Percentiles rank a stretch among this genome's conserved stretches.
phyloP scores from a whole-genome alignment of 208 protist genomes.

The Trypanosoma avium region DNA sequence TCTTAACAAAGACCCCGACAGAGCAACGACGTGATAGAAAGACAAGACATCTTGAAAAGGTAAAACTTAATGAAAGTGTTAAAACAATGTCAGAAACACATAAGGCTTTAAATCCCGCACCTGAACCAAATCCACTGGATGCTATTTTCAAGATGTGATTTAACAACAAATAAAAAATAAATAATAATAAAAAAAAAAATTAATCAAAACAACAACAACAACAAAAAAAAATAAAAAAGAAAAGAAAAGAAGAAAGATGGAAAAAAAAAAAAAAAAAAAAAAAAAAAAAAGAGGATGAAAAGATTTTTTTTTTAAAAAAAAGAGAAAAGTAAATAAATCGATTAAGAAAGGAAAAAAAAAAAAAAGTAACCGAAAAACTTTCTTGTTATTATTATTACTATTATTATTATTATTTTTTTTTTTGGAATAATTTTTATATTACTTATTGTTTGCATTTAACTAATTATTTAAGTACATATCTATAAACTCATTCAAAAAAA shows the following conservation, averaged over 20 bases:
- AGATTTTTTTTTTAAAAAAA: too few relatives aligned
- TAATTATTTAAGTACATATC: too few relatives aligned
- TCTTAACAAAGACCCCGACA: constrained; percentile 56
- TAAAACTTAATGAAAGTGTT: constrained; percentile 62
- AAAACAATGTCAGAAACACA: constrained; percentile 63
- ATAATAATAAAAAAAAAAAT: background rate
- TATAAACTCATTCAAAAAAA: too few relatives aligned
- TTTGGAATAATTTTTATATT: too few relatives aligned
- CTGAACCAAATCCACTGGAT: constrained; percentile 65
- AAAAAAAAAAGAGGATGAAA: constrained; percentile 16
- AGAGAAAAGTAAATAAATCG: too few relatives aligned
- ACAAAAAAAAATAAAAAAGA: background rate
- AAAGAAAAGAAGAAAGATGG: background rate
- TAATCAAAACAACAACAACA: background rate
- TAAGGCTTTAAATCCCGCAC: constrained; percentile 61
- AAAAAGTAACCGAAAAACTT: too few relatives aligned
- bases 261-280: constrained; percentile 1
- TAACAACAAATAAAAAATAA: background rate
- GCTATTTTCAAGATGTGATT: constrained; percentile 51
- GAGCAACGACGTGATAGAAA: constrained; percentile 81
- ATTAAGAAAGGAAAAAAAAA: too few relatives aligned
- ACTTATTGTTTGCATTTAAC: too few relatives aligned
- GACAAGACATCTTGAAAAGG: constrained; percentile 70
- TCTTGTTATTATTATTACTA: too few relatives aligned
- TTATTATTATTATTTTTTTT: too few relatives aligned